Evolutionary conservation across 768 basidiomycete genomes (phyloP).

Genomic region (Boletus rubescentipes): DNA sequence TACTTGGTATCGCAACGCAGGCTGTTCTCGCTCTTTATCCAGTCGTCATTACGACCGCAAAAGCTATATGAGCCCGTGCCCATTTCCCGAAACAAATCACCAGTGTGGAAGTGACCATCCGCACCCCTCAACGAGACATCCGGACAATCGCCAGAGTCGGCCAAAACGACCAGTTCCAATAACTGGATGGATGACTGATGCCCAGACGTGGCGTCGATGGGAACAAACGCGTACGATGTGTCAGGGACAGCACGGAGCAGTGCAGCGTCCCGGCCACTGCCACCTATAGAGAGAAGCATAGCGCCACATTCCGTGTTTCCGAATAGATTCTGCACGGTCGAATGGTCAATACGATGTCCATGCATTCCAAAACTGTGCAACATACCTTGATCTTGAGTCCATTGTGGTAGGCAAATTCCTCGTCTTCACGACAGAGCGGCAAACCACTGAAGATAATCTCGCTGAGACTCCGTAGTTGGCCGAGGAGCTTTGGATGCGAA

Average conservation of each 20-base stretch:
- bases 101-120: conserved; percentile 78
- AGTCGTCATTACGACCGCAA: conserved; percentile 77
- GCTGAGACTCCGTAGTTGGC: conserved; percentile 53
- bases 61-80: conserved; percentile 58
- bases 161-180: conserved; percentile 68
- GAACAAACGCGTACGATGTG: conserved; percentile 66
- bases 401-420: conserved; percentile 65
- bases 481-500: conserved; percentile 58
- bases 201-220: conserved; percentile 45
- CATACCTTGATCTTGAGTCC: conserved; percentile 64
- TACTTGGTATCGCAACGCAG: conserved; percentile 76
- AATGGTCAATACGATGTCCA: conserved; percentile 21
- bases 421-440: conserved; percentile 63
- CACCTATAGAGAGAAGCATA: conserved; percentile 62
- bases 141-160: conserved; percentile 70
- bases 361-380: conserved; percentile 16
- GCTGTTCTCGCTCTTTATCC: conserved; percentile 82
- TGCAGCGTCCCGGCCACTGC: conserved; percentile 47
- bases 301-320: conserved; percentile 81
- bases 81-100: conserved; percentile 74
- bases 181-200: conserved; percentile 57
- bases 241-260: conserved; percentile 60
- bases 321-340: conserved; percentile 70
- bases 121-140: conserved; percentile 51
- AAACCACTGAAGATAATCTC: conserved; percentile 69